Evolutionary conservation across 2,329 filamentous ascomycete species (phyloP).

Genomic region (Monosporascus ibericus): DNA sequence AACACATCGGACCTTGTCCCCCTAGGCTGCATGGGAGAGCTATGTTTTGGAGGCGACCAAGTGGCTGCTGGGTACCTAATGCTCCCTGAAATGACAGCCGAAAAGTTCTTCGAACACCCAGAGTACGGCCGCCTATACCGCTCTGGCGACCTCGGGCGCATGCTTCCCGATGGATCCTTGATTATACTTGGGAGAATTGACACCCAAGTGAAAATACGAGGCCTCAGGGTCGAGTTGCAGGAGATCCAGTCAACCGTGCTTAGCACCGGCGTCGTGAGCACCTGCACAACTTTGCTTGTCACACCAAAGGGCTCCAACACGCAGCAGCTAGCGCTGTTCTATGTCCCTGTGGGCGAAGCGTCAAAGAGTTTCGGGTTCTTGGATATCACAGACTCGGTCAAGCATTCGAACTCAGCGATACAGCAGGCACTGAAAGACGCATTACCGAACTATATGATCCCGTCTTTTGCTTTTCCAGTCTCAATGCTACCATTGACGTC

Average conservation of each 20-base stretch:
- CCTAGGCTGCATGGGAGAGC: slow-evolving; percentile 68
- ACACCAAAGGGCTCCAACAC: slow-evolving; percentile 29
- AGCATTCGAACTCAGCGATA: slow-evolving; percentile 35
- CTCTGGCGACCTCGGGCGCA: slow-evolving; percentile 74
- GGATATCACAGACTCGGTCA: slow-evolving; percentile 24
- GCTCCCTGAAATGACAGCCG: slow-evolving; percentile 51
- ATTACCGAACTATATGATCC: slow-evolving; percentile 74
- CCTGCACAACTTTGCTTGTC: slow-evolving; percentile 60
- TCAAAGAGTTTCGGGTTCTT: slow-evolving; percentile 29
- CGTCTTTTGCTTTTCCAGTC: slow-evolving; percentile 66
- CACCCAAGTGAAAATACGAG: slow-evolving; percentile 75
- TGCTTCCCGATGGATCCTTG: slow-evolving; percentile 71
- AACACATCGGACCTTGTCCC: slow-evolving; percentile 51
- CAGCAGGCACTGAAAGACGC: slow-evolving; percentile 47
- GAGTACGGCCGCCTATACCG: slow-evolving; percentile 69
- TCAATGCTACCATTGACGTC: slow-evolving; percentile 62
- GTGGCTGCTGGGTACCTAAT: slow-evolving; percentile 67
- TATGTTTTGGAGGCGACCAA: slow-evolving; percentile 83
- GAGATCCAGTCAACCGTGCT: slow-evolving; percentile 65
- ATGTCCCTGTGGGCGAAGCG: slow-evolving; percentile 40
- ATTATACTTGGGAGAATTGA: slow-evolving; percentile 68
- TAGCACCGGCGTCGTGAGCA: slow-evolving; percentile 41
- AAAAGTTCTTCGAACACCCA: slow-evolving; percentile 65
- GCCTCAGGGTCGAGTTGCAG: slow-evolving; percentile 71
- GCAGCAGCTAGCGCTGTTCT: slow-evolving; percentile 63